Conservation (phyloP, 2,329 filamentous ascomycete species). For the Cordyceps javanica region DNA sequence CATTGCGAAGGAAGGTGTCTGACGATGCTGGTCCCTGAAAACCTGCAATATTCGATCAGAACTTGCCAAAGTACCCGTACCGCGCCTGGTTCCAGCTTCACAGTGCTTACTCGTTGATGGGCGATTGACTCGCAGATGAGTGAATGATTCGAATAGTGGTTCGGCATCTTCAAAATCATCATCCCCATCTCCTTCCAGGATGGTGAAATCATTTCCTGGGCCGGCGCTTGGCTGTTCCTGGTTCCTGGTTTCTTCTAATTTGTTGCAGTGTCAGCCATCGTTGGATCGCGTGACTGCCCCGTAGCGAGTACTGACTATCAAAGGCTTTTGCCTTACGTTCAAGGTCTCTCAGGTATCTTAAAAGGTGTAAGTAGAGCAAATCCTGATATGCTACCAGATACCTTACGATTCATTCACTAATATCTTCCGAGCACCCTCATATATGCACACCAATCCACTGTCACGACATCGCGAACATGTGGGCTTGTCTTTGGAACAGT, state of each 20-base stretch:
- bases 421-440: slow-evolving; percentile 29
- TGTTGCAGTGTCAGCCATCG: background rate
- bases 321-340: slow-evolving; percentile 27
- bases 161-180: slow-evolving; percentile 27
- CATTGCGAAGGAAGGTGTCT: slow-evolving; percentile 32
- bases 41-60: slow-evolving; percentile 18
- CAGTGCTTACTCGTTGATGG: slow-evolving; percentile 23
- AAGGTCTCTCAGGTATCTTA: slow-evolving; percentile 28
- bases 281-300: background rate
- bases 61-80: no score
- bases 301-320: slow-evolving; percentile 19
- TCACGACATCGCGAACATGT: slow-evolving; percentile 29
- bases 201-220: background rate
- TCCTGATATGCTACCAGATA: no score
- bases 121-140: slow-evolving; percentile 27
- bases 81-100: background rate
- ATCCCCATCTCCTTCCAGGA: slow-evolving; percentile 18
- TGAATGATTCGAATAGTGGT: slow-evolving; percentile 29
- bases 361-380: background rate
- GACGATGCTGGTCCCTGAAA: slow-evolving; percentile 33
- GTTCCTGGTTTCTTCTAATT: background rate
- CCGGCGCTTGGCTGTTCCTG: background rate
- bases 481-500: slow-evolving; percentile 32
- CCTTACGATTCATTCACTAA: slow-evolving; percentile 28
- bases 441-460: slow-evolving; percentile 25